Conservation (phyloP, 2,329 filamentous ascomycete species). For the Microdochium paspali region DNA sequence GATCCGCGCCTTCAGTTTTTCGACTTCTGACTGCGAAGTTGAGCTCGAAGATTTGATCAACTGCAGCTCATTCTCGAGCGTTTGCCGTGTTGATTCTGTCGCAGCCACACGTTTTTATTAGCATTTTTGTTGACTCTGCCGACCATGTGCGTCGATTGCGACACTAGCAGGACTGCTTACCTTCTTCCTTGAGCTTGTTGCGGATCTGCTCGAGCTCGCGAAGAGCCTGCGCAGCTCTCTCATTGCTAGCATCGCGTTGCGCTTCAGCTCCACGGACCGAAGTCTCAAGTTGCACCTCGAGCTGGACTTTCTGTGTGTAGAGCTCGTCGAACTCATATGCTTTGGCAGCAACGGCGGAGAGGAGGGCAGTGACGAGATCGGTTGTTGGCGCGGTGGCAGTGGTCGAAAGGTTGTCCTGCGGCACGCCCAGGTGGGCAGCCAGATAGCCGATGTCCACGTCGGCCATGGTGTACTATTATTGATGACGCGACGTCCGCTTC, state of each 20-base stretch:
- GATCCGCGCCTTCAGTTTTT: slow-evolving; percentile 73
- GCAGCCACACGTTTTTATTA: slow-evolving; percentile 7
- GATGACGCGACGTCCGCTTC: not conserved
- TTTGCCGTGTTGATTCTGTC: slow-evolving; percentile 65
- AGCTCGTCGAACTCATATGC: slow-evolving; percentile 75
- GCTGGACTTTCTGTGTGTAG: slow-evolving; percentile 77
- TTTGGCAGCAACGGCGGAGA: slow-evolving; percentile 67
- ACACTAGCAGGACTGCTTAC: slow-evolving; percentile 36
- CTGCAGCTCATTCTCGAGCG: slow-evolving; percentile 75
- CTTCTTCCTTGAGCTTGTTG: slow-evolving; percentile 72
- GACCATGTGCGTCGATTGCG: not conserved
- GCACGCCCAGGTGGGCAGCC: slow-evolving; percentile 60
- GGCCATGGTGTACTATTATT: slow-evolving; percentile 36
- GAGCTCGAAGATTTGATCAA: slow-evolving; percentile 65
- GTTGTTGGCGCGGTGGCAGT: slow-evolving; percentile 61
- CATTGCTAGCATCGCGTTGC: slow-evolving; percentile 72
- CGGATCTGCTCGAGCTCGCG: slow-evolving; percentile 77
- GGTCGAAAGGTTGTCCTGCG: slow-evolving; percentile 51
- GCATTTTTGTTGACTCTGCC: not conserved
- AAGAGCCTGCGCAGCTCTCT: slow-evolving; percentile 70
- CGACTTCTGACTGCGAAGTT: slow-evolving; percentile 65
- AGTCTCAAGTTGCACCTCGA: slow-evolving; percentile 90
- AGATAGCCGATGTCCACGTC: slow-evolving; percentile 64
- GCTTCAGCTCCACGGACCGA: slow-evolving; percentile 75
- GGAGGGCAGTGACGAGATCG: slow-evolving; percentile 67